Conservation (phyloP, 75 land plant genomes). For the Picea sitchensis region DNA sequence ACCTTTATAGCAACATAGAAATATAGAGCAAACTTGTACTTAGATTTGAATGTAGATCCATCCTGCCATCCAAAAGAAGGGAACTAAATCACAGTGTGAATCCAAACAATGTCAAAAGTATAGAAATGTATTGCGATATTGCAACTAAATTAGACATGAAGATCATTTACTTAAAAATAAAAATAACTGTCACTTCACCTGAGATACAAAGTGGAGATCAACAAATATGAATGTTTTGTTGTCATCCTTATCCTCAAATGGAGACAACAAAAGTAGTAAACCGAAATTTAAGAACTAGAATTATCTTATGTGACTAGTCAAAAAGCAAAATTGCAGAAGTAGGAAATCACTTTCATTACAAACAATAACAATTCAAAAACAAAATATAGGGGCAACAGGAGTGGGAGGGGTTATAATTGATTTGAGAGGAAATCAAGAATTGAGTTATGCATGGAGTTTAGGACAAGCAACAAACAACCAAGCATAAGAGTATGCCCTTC, state of each 20-base stretch:
- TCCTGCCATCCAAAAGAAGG: slow-evolving; percentile 42
- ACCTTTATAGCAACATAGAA: slow-evolving; percentile 96
- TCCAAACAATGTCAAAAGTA: not conserved
- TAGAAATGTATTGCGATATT: too few relatives aligned
- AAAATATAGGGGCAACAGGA: too few relatives aligned
- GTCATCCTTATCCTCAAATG: slow-evolving; percentile 68
- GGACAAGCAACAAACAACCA: too few relatives aligned
- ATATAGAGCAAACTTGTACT: slow-evolving; percentile 80
- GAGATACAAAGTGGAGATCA: slow-evolving; percentile 89
- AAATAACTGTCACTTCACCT: slow-evolving; percentile 45
- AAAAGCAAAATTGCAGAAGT: too few relatives aligned
- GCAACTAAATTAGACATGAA: too few relatives aligned
- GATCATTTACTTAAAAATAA: not conserved
- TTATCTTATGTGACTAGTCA: too few relatives aligned
- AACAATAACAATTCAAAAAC: not conserved
- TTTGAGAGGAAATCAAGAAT: too few relatives aligned
- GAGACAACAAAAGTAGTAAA: slow-evolving; percentile 50
- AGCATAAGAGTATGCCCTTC: too few relatives aligned
- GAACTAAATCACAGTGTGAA: not conserved
- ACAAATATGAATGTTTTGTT: slow-evolving; percentile 72
- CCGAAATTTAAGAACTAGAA: too few relatives aligned
- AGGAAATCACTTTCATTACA: too few relatives aligned
- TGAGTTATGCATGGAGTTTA: too few relatives aligned
- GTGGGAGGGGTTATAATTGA: too few relatives aligned
- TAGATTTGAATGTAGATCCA: slow-evolving; percentile 85